Evolutionary conservation across 495 filamentous ascomycete species (phyloP), one percentile per base, ranked within the genome.

Genomic region (Neurospora sp.): DNA sequence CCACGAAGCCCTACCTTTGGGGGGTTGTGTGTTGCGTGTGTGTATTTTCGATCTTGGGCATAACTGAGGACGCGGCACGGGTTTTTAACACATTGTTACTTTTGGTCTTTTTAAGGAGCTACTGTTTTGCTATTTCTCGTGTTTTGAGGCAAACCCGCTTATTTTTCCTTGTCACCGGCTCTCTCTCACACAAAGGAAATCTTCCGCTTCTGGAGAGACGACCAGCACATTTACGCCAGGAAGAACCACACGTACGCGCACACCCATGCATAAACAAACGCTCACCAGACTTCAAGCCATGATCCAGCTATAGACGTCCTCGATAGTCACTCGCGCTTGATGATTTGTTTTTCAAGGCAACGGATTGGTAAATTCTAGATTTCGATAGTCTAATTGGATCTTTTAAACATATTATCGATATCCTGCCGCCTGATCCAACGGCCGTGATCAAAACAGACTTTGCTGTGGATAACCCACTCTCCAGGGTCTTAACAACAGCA

Each of bases 41-140:
- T 79, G 76, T 79, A 73, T 78, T 73, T 78, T 75, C 77, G 75
- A 76, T 78, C 77, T 79, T 79, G 78, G 78, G 77, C 78, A 79
- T 79, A 77, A 76, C 75, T 78, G 78, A 75, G 71, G 71, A 66
- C 27, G 54, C 54, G 54, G 54, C 54, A 62, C 54, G 54, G 54
- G 27, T 66, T 76, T 72, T 71, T 74, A 35, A 18, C 54, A 66
- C 54, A 35, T 66, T 66, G 54, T 66, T 66, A 66, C 12, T 66
- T 31, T 66, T 66, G 54, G 54, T 66, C 27, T 66, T 35, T 59
- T 31, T 16, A 66, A 35, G 54, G 54, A 66, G 54, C 54, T 66
- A 66, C 54, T 35, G 27, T 35, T 66, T 66, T 66, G 54, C 54
- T 66, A 66, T 66, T 66, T 66, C 27, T 16, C 35, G 54, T 37